Percentiles rank a stretch among this genome's conserved stretches.
Conservation (phyloP, 1,139 yeast genomes). For the Pneumocystis jirovecii region DNA sequence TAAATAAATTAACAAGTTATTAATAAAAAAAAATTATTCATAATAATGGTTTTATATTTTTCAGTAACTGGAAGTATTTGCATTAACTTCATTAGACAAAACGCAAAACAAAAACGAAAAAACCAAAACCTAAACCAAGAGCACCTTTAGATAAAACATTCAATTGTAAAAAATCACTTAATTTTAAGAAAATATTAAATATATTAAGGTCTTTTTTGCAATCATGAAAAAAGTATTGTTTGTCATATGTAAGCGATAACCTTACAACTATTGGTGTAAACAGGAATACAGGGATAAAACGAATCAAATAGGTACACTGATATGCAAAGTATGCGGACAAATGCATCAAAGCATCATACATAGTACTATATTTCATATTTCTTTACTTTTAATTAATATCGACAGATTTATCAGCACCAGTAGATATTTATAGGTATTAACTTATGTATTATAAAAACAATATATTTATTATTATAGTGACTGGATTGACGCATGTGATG, state of each 20-base stretch:
- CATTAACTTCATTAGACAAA: constrained; percentile 13
- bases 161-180: constrained; percentile 1
- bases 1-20: not conserved
- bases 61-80: not conserved
- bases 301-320: constrained; percentile 66
- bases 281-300: constrained; percentile 44
- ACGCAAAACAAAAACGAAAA: constrained; percentile 13
- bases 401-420: constrained; percentile 54
- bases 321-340: constrained; percentile 91
- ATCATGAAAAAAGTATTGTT: constrained; percentile 83
- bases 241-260: constrained; percentile 38
- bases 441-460: not conserved
- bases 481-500: constrained; percentile 98
- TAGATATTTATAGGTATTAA: constrained; percentile 50
- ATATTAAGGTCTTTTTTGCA: constrained; percentile 41
- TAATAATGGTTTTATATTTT: constrained; percentile 1
- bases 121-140: constrained; percentile 11
- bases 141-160: constrained; percentile 10
- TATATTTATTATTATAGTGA: constrained; percentile 35
- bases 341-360: constrained; percentile 81
- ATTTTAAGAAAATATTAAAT: not conserved
- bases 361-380: constrained; percentile 23
- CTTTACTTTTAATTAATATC: constrained; percentile 19
- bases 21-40: not conserved
- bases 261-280: not conserved